These are phyloP conservation scores for Fusarium siculi DNA, from an alignment of 2,329 filamentous ascomycete species.

Conservation along the genomic window DNA sequence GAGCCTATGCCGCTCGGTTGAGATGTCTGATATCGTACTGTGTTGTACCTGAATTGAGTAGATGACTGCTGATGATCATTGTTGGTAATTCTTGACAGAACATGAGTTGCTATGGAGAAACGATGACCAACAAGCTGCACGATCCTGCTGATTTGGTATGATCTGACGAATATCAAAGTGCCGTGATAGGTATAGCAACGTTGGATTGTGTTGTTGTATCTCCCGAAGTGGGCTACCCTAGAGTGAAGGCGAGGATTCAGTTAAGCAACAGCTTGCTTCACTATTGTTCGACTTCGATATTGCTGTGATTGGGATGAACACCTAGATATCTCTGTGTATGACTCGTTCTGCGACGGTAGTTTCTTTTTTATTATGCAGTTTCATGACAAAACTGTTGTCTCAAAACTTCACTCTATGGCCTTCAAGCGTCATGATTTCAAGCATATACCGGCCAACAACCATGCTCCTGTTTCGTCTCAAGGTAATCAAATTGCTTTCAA, in stretches of 20 bases:
- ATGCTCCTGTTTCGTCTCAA: neutral
- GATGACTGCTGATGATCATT: neutral
- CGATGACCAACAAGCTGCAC: neutral
- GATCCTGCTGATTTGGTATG: neutral
- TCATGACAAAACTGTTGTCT: neutral
- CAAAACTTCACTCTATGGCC: neutral
- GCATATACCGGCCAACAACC: neutral
- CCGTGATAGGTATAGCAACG: neutral
- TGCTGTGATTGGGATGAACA: neutral
- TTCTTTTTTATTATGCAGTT: neutral
- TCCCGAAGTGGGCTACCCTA: neutral
- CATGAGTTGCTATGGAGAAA: neutral
- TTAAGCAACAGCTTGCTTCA: neutral
- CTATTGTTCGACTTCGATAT: neutral
- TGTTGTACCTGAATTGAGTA: neutral
- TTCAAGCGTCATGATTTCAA: neutral
- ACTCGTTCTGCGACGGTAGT: too few relatives aligned
- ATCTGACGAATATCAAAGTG: neutral
- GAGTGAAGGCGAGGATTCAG: neutral
- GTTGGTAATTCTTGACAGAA: neutral
- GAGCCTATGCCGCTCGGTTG: constrained; percentile 8
- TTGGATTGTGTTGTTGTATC: neutral
- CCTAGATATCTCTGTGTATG: neutral
- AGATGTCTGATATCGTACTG: neutral
- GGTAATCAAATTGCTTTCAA: neutral